These are phyloP conservation scores for Xylaria scruposa DNA, from an alignment of 495 filamentous ascomycete genomes.

Conservation along the genomic window DNA sequence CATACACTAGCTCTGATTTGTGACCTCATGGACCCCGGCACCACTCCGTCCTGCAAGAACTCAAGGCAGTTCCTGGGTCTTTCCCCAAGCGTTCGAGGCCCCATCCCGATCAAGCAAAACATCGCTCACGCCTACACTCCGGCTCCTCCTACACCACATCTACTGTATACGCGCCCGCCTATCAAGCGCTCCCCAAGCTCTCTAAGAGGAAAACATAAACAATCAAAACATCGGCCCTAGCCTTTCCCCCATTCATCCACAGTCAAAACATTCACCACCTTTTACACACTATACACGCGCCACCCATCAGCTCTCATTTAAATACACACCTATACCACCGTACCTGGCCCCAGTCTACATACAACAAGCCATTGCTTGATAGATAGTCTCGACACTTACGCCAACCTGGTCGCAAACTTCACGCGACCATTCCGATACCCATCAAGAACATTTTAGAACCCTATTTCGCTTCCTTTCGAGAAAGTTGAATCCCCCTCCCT, in stretches of 20 bases:
- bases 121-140: neutral
- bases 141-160: neutral
- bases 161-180: slow-evolving; percentile 5
- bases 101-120: slow-evolving; percentile 20
- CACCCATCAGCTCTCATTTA: slow-evolving; percentile 23
- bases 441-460: slow-evolving; percentile 3
- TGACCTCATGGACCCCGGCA: neutral
- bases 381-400: slow-evolving; percentile 23
- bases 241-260: slow-evolving; percentile 20
- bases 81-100: slow-evolving; percentile 16
- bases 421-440: slow-evolving; percentile 38
- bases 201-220: slow-evolving; percentile 30
- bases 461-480: neutral
- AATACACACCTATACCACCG: slow-evolving; percentile 8
- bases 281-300: slow-evolving; percentile 32
- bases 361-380: slow-evolving; percentile 31
- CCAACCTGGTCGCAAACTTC: slow-evolving; percentile 44
- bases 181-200: slow-evolving; percentile 16
- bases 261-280: slow-evolving; percentile 39
- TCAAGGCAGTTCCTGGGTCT: slow-evolving; percentile 4
- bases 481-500: neutral
- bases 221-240: slow-evolving; percentile 19
- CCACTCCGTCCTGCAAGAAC: neutral
- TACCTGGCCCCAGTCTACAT: slow-evolving; percentile 27
- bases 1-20: neutral